phyloP scores from a whole-genome alignment of 371 early-diverging fungal genomes.

The Lichtheimia corymbifera region DNA sequence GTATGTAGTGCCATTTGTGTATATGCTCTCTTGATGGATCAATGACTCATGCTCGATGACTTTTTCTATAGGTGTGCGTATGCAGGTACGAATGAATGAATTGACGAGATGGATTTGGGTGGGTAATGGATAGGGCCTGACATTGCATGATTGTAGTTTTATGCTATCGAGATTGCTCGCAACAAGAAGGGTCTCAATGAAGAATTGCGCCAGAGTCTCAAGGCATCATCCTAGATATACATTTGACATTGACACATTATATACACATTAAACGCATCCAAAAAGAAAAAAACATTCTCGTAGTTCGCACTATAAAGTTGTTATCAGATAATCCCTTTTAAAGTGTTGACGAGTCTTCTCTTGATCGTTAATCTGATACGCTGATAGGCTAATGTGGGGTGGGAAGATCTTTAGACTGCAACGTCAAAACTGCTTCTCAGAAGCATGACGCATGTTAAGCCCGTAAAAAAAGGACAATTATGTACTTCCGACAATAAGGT shows the following conservation, averaged over 20 bases:
- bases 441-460: not conserved
- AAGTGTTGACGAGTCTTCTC: too few relatives aligned
- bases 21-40: not conserved
- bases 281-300: too few relatives aligned
- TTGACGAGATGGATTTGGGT: too few relatives aligned
- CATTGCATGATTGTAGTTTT: constrained; percentile 58
- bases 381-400: too few relatives aligned
- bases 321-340: too few relatives aligned
- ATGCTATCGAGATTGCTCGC: constrained; percentile 88
- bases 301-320: too few relatives aligned
- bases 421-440: too few relatives aligned
- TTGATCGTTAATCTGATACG: too few relatives aligned
- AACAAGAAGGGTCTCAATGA: constrained; percentile 81
- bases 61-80: constrained; percentile 38
- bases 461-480: not conserved
- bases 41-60: constrained; percentile 2
- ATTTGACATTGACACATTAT: too few relatives aligned
- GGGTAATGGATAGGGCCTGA: too few relatives aligned
- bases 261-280: too few relatives aligned
- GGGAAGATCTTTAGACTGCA: too few relatives aligned
- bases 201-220: constrained; percentile 26
- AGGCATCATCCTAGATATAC: not conserved
- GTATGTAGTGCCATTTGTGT: constrained; percentile 31
- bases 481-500: not conserved
- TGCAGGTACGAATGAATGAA: constrained; percentile 38